Base-by-base conservation (phyloP, 768 basidiomycete species). In the Dacryopinax primogenitus region DNA sequence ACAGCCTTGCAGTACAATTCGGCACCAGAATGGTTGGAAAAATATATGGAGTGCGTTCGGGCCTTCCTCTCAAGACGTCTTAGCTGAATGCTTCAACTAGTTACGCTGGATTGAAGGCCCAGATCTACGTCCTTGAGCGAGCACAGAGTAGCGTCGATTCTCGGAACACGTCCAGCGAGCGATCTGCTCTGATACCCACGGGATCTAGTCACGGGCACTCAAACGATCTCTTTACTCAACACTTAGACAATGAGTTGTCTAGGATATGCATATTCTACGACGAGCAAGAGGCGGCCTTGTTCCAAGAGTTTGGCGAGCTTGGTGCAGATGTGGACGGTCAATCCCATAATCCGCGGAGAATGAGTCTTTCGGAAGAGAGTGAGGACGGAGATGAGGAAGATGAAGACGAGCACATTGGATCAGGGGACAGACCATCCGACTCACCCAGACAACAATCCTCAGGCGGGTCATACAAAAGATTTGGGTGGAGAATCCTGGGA, bases 21-120 rank as follows among this genome's bases (percentile, higher is more conserved):
- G 1, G 87, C 92, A 28, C 79, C 90, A 0, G 91, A 94, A 62
- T 93, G 91, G 91, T 89, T 87, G 86, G 88, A 91, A 67, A 86
- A 92, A 62, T 94, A 94, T 73, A 90, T 94, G 47, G 83, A 87
- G 85, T 92, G 70, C 67, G 88, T 82, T 11, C 21, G n/a, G n/a
- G 7, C 33, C 36, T 26, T 15, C 12, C 63, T 9, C 16, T 16
- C 62, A 16, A 62, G n/a, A 28, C 30, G 45, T 58, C 30, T 45
- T 51, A 1, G 35, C 35, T 51, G 58, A 44, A 28, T 18, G 21
- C 12, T 33, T 62, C 13, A 64, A 35, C 68, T n/a, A 91, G 90
- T n/a, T 94, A 94, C 72, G 90, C 89, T 73, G 78, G 82, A 3
- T 78, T 93, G 69, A 93, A 92, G 76, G 88, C 88, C 68, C 82